A percentile compares a stretch with the other conserved stretches of the same genome.
These are phyloP conservation scores for Monilinia vaccinii-corymbosi DNA, from an alignment of 2,329 filamentous ascomycete species.

Conservation along the genomic window DNA sequence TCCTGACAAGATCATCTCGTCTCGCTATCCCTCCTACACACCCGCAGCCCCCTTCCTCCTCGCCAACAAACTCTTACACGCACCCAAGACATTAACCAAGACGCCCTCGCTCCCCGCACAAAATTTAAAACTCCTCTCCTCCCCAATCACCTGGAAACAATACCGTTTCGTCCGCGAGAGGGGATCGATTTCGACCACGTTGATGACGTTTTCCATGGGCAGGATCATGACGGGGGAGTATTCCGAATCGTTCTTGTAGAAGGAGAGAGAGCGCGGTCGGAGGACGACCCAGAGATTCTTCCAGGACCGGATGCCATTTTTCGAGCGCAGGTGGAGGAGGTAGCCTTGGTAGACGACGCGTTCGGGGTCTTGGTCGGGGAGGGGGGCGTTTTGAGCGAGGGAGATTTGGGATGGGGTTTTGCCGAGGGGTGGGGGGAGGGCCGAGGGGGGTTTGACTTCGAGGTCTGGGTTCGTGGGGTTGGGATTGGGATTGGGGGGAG, in stretches of 20 bases:
- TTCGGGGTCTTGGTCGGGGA: conserved; percentile 58
- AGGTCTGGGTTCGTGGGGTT: conserved; percentile 8
- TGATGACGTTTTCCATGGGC: conserved; percentile 68
- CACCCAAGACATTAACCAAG: conserved; percentile 76
- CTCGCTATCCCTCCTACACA: not conserved
- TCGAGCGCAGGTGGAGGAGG: conserved; percentile 75
- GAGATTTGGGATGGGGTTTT: conserved; percentile 57
- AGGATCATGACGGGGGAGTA: conserved; percentile 81
- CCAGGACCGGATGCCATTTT: conserved; percentile 81
- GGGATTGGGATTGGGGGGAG: not conserved
- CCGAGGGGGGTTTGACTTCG: conserved; percentile 26
- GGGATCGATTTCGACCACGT: conserved; percentile 87
- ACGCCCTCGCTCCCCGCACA: conserved; percentile 73
- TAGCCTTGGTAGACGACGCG: conserved; percentile 92
- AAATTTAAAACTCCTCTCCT: conserved; percentile 77
- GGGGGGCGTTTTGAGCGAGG: conserved; percentile 33
- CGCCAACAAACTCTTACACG: conserved; percentile 76
- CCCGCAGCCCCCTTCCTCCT: conserved; percentile 49
- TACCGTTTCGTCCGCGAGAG: conserved; percentile 74
- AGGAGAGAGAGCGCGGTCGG: conserved; percentile 70
- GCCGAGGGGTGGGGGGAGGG: conserved; percentile 30
- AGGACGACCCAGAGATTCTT: conserved; percentile 91
- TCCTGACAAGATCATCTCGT: not conserved
- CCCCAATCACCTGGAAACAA: conserved; percentile 88
- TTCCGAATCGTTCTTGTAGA: conserved; percentile 90